Base-by-base conservation (phyloP, 2,329 filamentous ascomycete genomes). In the Neobulgaria alba region DNA sequence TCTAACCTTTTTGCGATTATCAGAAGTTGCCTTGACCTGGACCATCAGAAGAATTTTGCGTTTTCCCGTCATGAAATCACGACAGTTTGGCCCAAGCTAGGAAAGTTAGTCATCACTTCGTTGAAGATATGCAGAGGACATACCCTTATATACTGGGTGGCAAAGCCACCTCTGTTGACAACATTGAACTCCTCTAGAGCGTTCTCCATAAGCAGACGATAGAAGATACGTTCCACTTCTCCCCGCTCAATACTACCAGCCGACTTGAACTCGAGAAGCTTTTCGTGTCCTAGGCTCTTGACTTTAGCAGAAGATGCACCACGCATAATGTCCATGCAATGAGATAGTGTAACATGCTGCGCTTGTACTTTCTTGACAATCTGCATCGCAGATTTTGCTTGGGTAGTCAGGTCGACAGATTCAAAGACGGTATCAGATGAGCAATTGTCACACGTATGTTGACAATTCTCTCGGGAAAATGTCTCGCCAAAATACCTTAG, bases 401-500 rank as follows among this genome's bases (percentile, higher is more conserved):
- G 77, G 12, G 79, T 65, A 10, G 85, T 88, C 52, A 90, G 83
- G 62, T 96, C 88, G 43, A 77, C 41, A 7, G 73, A 69, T 52
- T 88, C 79, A 55, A 87, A 92, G 3, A 72, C 71, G 33, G 75
- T 69, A 17, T 77, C 78, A 2, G 80, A 85, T 49, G 73, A 77
- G 69, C 92, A 98, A 58, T 95, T 96, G 66, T 98, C 93, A 62
- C 92, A 98, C 1, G 72, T 74, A 37, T 74, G 70, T 36, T 77
- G 68, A 63, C 92, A 98, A 38, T 85, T 72, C 10, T 76, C 72
- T 29, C 71, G 68, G 38, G 75, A 67, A 58, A 96, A 98, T 1
- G 71, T 69, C 61, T 98, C 93, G 42, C 83, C 88, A 67, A 98
- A 98, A 62, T 98, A 98, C n/a, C 76, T 76, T 23, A 98, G 75